Evolutionary conservation across 139 green algal species (phyloP), one percentile per base, ranked within the genome.

Genomic region (Yamagishiella unicocca): DNA sequence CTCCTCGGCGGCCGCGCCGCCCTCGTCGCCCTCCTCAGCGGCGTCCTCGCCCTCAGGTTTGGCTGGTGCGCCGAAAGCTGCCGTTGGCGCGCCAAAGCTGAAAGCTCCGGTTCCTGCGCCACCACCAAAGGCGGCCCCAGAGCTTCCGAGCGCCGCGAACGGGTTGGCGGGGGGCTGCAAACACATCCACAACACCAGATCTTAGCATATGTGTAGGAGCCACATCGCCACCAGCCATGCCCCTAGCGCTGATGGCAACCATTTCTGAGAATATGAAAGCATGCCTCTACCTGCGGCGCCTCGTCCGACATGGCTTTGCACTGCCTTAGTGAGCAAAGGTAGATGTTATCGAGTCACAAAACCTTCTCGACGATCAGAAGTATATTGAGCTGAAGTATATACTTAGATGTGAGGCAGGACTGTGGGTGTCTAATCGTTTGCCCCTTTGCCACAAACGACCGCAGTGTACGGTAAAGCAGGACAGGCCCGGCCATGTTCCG

Each of bases 1-100:
- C 91, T 99, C 96, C 90, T 98, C 96, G 6, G 66, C 67, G 5
- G 82, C 92, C 4, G 79, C 87, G 21, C 83, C 95, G 54, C 93
- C 94, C 27, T 89, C 94, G 29, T 94, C 94, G 1, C 92, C 94
- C 14, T 92, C 95, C 4, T 90, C 92, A 10, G 53, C 94, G 50
- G 84, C 89, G 4, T 88, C 75, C 8, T 89, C 91, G 7, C 72
- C 90, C 24, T 87, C 89, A 0, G 88, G 82, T 29, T 91, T 89
- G 29, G 87, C 46, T 42, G 82, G 46, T 2, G 77, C 86, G 0
- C 88, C 88, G 58, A 74, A 87, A 7, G 92, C 90, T 14, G 92
- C 92, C 0, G 92, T 93, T 53, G 96, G 97, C 9, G 87, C 96
- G 50, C 89, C 96, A 86, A 97, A 97, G 58, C 92, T 94, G 46